Base-by-base conservation (phyloP, 345 rosid genomes). In the Salix brachista region DNA sequence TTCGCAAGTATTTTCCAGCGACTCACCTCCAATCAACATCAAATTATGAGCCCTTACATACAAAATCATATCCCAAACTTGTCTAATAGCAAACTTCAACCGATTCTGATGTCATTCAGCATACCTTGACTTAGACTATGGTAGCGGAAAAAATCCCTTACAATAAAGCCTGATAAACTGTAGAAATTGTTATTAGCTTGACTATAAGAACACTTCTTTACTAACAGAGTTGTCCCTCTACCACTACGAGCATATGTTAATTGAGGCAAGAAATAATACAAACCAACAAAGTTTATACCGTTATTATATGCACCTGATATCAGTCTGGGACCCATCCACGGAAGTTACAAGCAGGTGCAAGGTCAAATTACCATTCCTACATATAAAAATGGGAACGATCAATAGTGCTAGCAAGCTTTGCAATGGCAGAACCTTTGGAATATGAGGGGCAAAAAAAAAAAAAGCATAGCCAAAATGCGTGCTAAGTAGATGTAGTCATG, bases 11-110 rank as follows among this genome's bases (percentile, higher is more conserved):
- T n/a, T 77, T 50, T 75, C 67, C 84, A 72, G 73, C 72, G 21
- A 67, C 75, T 70, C 69, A 19, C 65, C 46, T 69, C 73, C 60
- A 60, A 61, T 69, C 79, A 69, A 60, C 71, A 69, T 44, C 60
- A 42, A 13, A 69, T 41, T 17, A 54, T 9, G 26, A 44, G 18
- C 21, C 34, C 21, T 14, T 36, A 21, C 8, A 6, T 0, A 28
- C 32, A 65, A 36, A 54, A 54, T 54, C 25, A 21, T 21, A 54
- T 54, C 4, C 8, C 60, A 6, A 7, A 54, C 60, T 6, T 18
- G 3, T 21, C 30, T 28, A 17, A 62, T 65, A 30, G 21, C 9
- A 42, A 8, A 54, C n/a, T 44, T 19, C 41, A 18, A 74, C 26
- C 61, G 36, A 70, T 44, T 10, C 48, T 64, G 69, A 73, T 73